Evolutionary conservation across 306 rosid genomes (phyloP).

Genomic region (Cicer bijugum): DNA sequence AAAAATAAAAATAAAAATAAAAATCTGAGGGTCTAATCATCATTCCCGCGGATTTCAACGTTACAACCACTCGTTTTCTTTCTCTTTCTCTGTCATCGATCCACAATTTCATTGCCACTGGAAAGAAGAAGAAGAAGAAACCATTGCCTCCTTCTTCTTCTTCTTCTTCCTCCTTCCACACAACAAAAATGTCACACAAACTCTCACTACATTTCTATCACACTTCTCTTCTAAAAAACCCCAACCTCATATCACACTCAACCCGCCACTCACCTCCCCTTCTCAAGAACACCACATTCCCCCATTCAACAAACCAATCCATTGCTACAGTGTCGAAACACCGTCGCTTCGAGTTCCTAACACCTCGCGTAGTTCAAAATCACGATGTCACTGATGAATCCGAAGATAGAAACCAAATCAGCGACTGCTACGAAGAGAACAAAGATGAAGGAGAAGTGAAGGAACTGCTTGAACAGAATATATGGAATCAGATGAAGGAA

Average conservation of each 20-base stretch:
- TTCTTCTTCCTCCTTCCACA: slow-evolving; percentile 4
- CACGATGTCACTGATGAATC: not conserved
- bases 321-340: not conserved
- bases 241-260: slow-evolving; percentile 23
- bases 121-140: not conserved
- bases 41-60: slow-evolving; percentile 29
- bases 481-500: slow-evolving; percentile 77
- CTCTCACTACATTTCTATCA: slow-evolving; percentile 33
- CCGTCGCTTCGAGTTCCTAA: slow-evolving; percentile 6
- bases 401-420: slow-evolving; percentile 22
- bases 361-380: slow-evolving; percentile 37
- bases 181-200: slow-evolving; percentile 46
- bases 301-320: slow-evolving; percentile 41
- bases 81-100: slow-evolving; percentile 4
- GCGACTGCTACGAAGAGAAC: slow-evolving; percentile 20
- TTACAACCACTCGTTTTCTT: slow-evolving; percentile 22
- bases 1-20: no score
- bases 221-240: slow-evolving; percentile 42
- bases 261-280: slow-evolving; percentile 39
- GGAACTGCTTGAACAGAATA: slow-evolving; percentile 54
- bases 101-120: no score
- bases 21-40: not conserved
- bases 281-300: not conserved
- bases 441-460: slow-evolving; percentile 37
- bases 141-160: not conserved